Evolutionary conservation across 768 basidiomycete species (phyloP), one percentile per base, ranked within the genome.

Genomic region (Suillus tomentosus): DNA sequence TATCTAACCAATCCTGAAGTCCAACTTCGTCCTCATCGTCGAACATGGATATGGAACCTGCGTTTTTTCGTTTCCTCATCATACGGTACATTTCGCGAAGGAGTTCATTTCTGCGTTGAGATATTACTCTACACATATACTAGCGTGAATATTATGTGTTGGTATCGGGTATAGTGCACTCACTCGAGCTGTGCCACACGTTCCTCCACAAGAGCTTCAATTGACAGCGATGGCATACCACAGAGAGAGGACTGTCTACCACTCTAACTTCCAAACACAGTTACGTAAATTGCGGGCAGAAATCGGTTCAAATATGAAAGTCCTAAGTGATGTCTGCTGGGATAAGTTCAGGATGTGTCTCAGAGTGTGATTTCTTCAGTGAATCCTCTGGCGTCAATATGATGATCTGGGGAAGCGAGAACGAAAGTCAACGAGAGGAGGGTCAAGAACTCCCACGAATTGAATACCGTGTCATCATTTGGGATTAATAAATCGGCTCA

Each of bases 81-180:
- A 93, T 84, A 60, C 78, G 76, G 76, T 84, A 89, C 85, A 93
- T 87, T 73, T 92, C 84, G 50, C 82, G 81, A 72, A 93, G 82
- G 57, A 92, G 82, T 61, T 79, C 86, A 87, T 90, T 88, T 74
- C 91, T 81, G 68, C 85, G 86, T 55, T 81, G 76, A 51, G 85
- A 76, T 66, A 93, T 87, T 67, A 79, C 81, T 72, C 91, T 93
- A 66, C 22, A 65, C 60, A 37, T 58, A 47, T 59, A 62, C 58
- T 17, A 24, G 39, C 24, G 31, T 43, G 27, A 22, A 27, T 31
- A 10, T 42, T 67, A 3, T 48, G 57, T 22, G 9, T 31, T 27
- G 22, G 14, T 11, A 51, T 10, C 14, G 45, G 56, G 59, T 64
- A 27, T 19, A 40, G 27, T 58, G 14, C 34, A 55, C 76, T 67